Evolutionary conservation across 768 basidiomycete species (phyloP).

Genomic region (Lactarius deliciosus): DNA sequence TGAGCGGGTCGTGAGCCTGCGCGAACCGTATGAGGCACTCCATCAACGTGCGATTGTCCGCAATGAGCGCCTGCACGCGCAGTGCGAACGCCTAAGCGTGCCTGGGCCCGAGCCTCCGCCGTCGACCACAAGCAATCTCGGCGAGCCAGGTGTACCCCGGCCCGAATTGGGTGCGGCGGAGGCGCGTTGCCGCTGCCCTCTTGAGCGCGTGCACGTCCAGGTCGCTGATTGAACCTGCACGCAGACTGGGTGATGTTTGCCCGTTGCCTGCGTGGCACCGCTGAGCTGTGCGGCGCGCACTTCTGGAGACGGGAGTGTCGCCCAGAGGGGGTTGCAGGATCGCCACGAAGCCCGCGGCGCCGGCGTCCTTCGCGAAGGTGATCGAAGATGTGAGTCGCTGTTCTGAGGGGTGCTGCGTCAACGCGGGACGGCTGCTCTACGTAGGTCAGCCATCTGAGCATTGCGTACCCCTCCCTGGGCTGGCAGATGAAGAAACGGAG

Average conservation of each 20-base stretch:
- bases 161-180: slow-evolving; percentile 4
- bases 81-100: slow-evolving; percentile 70
- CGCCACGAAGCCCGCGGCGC: slow-evolving; percentile 51
- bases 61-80: slow-evolving; percentile 76
- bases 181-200: slow-evolving; percentile 31
- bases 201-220: slow-evolving; percentile 87
- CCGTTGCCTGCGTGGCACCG: slow-evolving; percentile 36
- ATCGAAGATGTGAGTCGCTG: slow-evolving; percentile 28
- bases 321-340: slow-evolving; percentile 73
- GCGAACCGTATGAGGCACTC: slow-evolving; percentile 83
- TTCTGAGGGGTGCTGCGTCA: background rate
- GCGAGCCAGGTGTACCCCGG: slow-evolving; percentile 24
- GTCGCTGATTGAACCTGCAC: slow-evolving; percentile 62
- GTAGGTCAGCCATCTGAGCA: background rate
- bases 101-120: slow-evolving; percentile 30
- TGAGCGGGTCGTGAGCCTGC: slow-evolving; percentile 85
- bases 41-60: slow-evolving; percentile 84
- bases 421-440: slow-evolving; percentile 17
- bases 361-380: slow-evolving; percentile 42
- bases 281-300: slow-evolving; percentile 66
- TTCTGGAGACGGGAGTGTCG: slow-evolving; percentile 80
- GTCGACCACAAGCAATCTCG: slow-evolving; percentile 17
- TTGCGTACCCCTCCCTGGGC: slow-evolving; percentile 14
- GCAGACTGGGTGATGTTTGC: slow-evolving; percentile 28
- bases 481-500: background rate